Percentiles rank a stretch among this genome's conserved stretches.
These are phyloP conservation scores for Ascochyta pisi DNA, from an alignment of 2,329 filamentous ascomycete species.

Conservation along the genomic window DNA sequence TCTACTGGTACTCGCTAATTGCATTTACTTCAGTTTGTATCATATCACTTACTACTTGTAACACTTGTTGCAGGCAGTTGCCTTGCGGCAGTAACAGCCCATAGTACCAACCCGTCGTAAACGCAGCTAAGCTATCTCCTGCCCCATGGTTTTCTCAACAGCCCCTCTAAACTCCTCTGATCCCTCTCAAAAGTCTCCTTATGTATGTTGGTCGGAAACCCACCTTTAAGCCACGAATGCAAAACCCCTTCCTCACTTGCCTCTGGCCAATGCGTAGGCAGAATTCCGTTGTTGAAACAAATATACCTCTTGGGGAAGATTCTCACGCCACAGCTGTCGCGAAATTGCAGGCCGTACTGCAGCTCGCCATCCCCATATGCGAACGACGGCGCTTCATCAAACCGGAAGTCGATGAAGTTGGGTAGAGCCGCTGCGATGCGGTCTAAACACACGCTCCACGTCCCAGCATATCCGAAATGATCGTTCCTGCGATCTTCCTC, in stretches of 20 bases:
- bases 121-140: background rate
- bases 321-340: background rate
- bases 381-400: background rate
- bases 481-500: background rate
- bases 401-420: background rate
- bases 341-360: background rate
- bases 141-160: background rate
- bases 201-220: background rate
- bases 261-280: conserved; percentile 18
- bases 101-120: no score
- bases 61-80: no score
- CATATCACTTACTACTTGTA: no score
- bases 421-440: background rate
- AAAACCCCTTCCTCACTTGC: conserved; percentile 2
- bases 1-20: no score
- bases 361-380: background rate
- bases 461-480: background rate
- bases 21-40: no score
- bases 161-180: conserved; percentile 10
- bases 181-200: conserved; percentile 8
- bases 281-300: conserved; percentile 12
- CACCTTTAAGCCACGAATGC: background rate
- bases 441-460: background rate
- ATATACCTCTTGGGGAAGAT: conserved; percentile 12
- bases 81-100: no score